These are phyloP conservation scores for Fallopia convolvulus DNA, from an alignment of 148 eudicot genomes.

Conservation along the genomic window DNA sequence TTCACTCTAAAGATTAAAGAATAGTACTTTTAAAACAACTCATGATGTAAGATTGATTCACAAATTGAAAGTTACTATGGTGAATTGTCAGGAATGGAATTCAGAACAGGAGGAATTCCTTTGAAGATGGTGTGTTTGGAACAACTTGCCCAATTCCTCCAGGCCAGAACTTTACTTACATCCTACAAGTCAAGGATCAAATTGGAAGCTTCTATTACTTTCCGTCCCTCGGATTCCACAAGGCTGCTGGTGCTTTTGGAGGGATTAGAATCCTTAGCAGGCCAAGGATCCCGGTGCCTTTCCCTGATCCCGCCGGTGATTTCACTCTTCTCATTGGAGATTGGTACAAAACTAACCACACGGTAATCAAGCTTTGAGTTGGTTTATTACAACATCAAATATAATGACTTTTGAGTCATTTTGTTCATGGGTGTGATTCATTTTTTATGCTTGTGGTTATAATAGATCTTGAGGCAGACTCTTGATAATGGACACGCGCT, in stretches of 20 bases:
- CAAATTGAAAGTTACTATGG: neutral
- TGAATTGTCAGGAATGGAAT: slow-evolving; percentile 12
- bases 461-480: slow-evolving; percentile 31
- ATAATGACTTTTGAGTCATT: neutral
- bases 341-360: slow-evolving; percentile 21
- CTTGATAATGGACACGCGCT: slow-evolving; percentile 57
- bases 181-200: slow-evolving; percentile 13
- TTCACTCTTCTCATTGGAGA: slow-evolving; percentile 28
- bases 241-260: slow-evolving; percentile 12
- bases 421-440: neutral
- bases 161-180: slow-evolving; percentile 17
- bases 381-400: too few species aligned
- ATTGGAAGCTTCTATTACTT: slow-evolving; percentile 14
- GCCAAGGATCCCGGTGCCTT: slow-evolving; percentile 9
- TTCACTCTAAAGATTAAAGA: neutral
- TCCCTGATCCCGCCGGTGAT: slow-evolving; percentile 23
- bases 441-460: neutral
- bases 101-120: slow-evolving; percentile 14
- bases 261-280: slow-evolving; percentile 11
- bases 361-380: neutral
- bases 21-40: neutral
- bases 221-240: slow-evolving; percentile 11
- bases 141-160: slow-evolving; percentile 17
- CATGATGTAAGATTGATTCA: neutral
- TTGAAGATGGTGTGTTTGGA: slow-evolving; percentile 13